A percentile compares a stretch with the other conserved stretches of the same genome.
These are phyloP conservation scores for Neurospora sp. DNA, from an alignment of 495 filamentous ascomycete genomes.

Conservation along the genomic window DNA sequence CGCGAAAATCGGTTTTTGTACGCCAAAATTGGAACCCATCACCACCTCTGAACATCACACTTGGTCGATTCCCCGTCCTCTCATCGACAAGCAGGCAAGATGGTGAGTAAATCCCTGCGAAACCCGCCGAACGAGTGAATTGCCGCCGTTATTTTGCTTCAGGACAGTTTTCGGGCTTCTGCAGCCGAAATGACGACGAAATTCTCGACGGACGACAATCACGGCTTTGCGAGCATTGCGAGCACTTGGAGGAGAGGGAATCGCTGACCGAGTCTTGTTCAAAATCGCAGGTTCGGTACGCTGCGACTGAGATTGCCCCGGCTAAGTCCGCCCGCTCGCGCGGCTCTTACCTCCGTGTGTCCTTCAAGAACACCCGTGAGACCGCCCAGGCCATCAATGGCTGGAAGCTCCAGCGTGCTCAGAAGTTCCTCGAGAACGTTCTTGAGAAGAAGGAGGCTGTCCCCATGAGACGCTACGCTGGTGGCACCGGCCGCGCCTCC, in stretches of 20 bases:
- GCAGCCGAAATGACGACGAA: not conserved
- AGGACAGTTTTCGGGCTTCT: not conserved
- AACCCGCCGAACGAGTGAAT: not conserved
- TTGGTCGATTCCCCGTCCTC: conserved; percentile 24
- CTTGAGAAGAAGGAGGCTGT: conserved; percentile 90
- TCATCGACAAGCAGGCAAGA: conserved; percentile 30
- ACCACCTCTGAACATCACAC: conserved; percentile 20
- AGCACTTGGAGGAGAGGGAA: not conserved
- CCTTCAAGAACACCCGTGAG: conserved; percentile 99
- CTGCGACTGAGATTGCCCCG: conserved; percentile 75
- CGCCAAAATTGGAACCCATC: conserved; percentile 25
- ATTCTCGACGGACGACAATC: not conserved
- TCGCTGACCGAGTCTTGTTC: conserved; percentile 28
- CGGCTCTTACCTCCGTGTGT: conserved; percentile 96
- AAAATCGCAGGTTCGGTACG: conserved; percentile 82
- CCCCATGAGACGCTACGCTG: conserved; percentile 91
- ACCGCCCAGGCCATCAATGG: conserved; percentile 98
- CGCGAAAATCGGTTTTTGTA: conserved; percentile 25
- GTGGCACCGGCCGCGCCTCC: conserved; percentile 82
- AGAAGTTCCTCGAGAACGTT: conserved; percentile 94
- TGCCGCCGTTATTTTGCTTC: not conserved
- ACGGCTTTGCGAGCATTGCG: not conserved
- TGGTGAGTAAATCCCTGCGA: conserved; percentile 23
- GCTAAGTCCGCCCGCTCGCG: conserved; percentile 93
- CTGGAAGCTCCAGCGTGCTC: conserved; percentile 93